Evolutionary conservation across 441 rosid genomes (phyloP).

Genomic region (Bocquillonia castaneifolia): DNA sequence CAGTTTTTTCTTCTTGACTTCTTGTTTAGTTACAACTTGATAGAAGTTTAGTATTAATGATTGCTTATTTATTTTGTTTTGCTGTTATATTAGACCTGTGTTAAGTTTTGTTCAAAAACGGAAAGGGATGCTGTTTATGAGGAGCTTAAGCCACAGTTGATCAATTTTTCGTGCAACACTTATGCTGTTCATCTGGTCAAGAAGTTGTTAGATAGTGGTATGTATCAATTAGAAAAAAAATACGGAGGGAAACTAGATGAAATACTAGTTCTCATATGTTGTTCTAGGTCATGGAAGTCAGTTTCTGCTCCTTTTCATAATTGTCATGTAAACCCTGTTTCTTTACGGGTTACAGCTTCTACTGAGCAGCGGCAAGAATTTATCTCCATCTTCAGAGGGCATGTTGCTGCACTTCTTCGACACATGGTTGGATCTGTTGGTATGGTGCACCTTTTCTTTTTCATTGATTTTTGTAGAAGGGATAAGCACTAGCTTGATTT

Average conservation of each 20-base stretch:
- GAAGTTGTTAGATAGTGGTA: conserved; percentile 87
- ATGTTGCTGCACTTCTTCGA: conserved; percentile 77
- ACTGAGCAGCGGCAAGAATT: conserved; percentile 61
- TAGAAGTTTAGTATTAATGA: not conserved
- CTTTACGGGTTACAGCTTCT: conserved; percentile 50
- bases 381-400: conserved; percentile 73
- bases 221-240: conserved; percentile 18
- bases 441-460: conserved; percentile 31
- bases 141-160: conserved; percentile 83
- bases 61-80: not conserved
- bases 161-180: conserved; percentile 52
- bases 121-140: conserved; percentile 68
- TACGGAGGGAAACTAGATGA: conserved; percentile 4
- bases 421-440: conserved; percentile 93
- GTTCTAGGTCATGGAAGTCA: not conserved
- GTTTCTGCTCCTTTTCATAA: not conserved
- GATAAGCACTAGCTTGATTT: not conserved
- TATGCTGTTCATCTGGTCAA: conserved; percentile 71
- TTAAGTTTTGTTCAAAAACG: conserved; percentile 63
- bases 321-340: not conserved
- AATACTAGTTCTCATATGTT: not conserved
- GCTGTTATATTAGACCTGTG: conserved; percentile 51
- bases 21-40: not conserved
- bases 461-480: not conserved
- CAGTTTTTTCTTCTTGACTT: not conserved